Evolutionary conservation across 305 asterid genomes (phyloP).

Genomic region (Fraxinus sp.): DNA sequence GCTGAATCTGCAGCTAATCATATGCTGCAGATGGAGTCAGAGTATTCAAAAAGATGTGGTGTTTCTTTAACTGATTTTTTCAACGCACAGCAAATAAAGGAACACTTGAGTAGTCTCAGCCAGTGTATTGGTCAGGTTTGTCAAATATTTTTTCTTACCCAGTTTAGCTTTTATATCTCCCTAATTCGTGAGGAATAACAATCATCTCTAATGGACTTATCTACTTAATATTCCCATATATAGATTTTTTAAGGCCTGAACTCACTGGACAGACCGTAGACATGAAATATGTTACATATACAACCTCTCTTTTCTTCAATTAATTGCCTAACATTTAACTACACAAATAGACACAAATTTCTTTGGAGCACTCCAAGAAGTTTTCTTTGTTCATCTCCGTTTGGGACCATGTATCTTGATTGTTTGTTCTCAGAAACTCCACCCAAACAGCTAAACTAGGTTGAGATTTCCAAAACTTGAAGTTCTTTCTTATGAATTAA

Average conservation of each 20-base stretch:
- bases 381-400: not conserved
- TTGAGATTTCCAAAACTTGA: not conserved
- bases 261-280: not conserved
- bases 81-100: constrained; percentile 52
- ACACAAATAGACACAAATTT: not conserved
- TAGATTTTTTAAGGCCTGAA: not conserved
- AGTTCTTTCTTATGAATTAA: not conserved
- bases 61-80: constrained; percentile 65
- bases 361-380: not conserved
- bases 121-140: constrained; percentile 46
- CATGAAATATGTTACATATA: not conserved
- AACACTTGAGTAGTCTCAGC: constrained; percentile 55
- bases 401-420: not conserved
- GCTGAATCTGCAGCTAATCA: constrained; percentile 24
- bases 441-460: not conserved
- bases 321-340: not conserved
- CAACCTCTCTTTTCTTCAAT: not conserved
- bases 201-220: not conserved
- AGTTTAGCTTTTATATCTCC: not conserved
- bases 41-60: constrained; percentile 37
- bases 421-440: not conserved
- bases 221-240: not conserved
- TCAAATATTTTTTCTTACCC: constrained; percentile 4
- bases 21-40: constrained; percentile 25
- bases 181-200: not conserved